Evolutionary conservation across 495 filamentous ascomycete genomes (phyloP).

Genomic region (Daldinia bambusicola): DNA sequence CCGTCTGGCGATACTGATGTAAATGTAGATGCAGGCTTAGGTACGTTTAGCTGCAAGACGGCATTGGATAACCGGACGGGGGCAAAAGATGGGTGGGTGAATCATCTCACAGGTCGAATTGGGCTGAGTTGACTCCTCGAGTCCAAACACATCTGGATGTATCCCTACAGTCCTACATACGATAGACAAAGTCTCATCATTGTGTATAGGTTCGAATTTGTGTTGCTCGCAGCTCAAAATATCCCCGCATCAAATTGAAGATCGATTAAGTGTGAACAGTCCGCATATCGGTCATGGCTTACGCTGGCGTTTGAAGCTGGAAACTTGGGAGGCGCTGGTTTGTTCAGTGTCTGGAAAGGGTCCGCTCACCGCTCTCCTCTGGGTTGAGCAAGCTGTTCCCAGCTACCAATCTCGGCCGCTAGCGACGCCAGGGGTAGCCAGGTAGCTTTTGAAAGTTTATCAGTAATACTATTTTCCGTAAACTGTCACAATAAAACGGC

Average conservation of each 20-base stretch:
- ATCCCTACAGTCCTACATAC: constrained; percentile 23
- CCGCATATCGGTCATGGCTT: constrained; percentile 32
- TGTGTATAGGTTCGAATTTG: constrained; percentile 21
- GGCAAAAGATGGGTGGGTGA: constrained; percentile 34
- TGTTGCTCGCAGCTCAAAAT: constrained; percentile 40
- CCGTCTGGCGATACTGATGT: constrained; percentile 31
- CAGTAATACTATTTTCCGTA: constrained; percentile 11
- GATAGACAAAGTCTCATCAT: constrained; percentile 11
- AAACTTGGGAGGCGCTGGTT: constrained; percentile 24
- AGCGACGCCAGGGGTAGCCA: constrained; percentile 37
- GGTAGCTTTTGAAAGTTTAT: constrained; percentile 24
- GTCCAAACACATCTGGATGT: constrained; percentile 16
- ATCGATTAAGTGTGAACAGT: constrained; percentile 17
- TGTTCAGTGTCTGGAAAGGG: constrained; percentile 35
- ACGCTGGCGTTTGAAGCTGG: constrained; percentile 21
- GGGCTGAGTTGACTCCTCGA: constrained; percentile 26
- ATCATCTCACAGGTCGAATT: constrained; percentile 36
- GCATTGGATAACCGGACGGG: constrained; percentile 41
- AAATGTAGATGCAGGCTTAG: constrained; percentile 17
- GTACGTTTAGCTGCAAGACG: constrained; percentile 25
- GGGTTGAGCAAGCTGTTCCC: constrained; percentile 27
- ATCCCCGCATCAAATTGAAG: constrained; percentile 37
- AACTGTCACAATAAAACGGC: constrained; percentile 30
- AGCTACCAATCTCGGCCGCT: constrained; percentile 38
- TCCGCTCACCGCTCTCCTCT: constrained; percentile 43